phyloP scores from a whole-genome alignment of 2,329 filamentous ascomycete genomes.

The Rutstroemia sp. region DNA sequence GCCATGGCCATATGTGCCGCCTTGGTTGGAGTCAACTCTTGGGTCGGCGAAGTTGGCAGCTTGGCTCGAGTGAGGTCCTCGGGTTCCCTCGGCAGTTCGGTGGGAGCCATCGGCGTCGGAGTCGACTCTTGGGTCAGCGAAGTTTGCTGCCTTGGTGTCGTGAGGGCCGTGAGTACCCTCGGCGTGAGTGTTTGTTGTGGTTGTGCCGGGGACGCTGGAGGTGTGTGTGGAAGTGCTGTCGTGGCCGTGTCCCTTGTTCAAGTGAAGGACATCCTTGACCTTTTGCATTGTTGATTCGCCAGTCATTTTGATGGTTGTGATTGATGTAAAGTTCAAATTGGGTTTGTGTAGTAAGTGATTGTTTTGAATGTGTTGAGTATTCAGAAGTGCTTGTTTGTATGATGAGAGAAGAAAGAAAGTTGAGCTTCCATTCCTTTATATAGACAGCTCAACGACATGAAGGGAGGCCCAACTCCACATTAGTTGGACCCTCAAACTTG shows the following conservation, averaged over 20 bases:
- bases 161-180: not conserved
- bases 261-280: slow-evolving; percentile 37
- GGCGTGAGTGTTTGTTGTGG: not conserved
- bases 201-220: slow-evolving; percentile 13
- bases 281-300: slow-evolving; percentile 36
- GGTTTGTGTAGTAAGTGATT: not conserved
- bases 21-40: slow-evolving; percentile 9
- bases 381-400: not conserved
- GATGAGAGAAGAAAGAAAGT: not conserved
- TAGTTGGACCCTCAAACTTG: not conserved
- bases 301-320: slow-evolving; percentile 31
- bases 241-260: slow-evolving; percentile 17
- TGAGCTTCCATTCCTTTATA: not conserved
- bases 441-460: not conserved
- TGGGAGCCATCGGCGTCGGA: too few relatives aligned
- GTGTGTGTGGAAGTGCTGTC: slow-evolving; percentile 9
- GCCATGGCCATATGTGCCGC: slow-evolving; percentile 10
- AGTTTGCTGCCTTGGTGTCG: too few relatives aligned
- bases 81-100: too few relatives aligned
- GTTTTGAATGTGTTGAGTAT: not conserved
- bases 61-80: not conserved
- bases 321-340: slow-evolving; percentile 3
- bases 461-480: not conserved
- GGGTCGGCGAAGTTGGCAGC: not conserved
- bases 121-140: too few relatives aligned